A percentile compares a stretch with the other conserved stretches of the same genome.
Evolutionary conservation across 2,329 filamentous ascomycete species (phyloP).

Genomic region (Clathrospora elynae): DNA sequence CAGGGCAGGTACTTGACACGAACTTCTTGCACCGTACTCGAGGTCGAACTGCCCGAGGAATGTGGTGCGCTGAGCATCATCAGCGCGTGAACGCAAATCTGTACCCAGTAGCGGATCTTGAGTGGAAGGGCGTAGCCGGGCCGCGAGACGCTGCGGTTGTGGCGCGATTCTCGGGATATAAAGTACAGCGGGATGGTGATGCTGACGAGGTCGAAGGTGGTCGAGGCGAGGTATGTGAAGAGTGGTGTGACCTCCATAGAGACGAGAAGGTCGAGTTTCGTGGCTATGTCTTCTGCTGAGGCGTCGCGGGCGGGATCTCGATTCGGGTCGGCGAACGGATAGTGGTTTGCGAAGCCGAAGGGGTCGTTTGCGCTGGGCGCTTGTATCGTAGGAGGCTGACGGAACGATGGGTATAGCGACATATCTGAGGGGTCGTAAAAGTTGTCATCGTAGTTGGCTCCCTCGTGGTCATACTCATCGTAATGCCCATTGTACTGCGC

Average conservation of each 20-base stretch:
- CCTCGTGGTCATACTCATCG: slow-evolving; percentile 45
- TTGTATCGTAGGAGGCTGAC: slow-evolving; percentile 10
- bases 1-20: slow-evolving; percentile 39
- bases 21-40: slow-evolving; percentile 26
- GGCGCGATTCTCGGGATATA: slow-evolving; percentile 32
- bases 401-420: slow-evolving; percentile 37
- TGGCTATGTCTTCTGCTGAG: slow-evolving; percentile 29
- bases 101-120: slow-evolving; percentile 44
- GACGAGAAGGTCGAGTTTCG: slow-evolving; percentile 41
- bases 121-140: slow-evolving; percentile 35
- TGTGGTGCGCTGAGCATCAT: slow-evolving; percentile 24
- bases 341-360: slow-evolving; percentile 38
- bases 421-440: slow-evolving; percentile 36
- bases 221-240: slow-evolving; percentile 38
- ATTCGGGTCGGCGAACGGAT: slow-evolving; percentile 39
- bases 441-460: slow-evolving; percentile 44
- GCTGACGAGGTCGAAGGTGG: slow-evolving; percentile 32
- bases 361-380: slow-evolving; percentile 27
- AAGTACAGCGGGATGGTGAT: slow-evolving; percentile 45
- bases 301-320: slow-evolving; percentile 17
- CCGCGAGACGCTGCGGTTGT: slow-evolving; percentile 26
- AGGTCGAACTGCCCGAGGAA: background rate
- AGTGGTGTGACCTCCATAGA: slow-evolving; percentile 42
- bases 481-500: slow-evolving; percentile 34
- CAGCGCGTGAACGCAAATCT: slow-evolving; percentile 38